Conservation (phyloP, 495 filamentous ascomycete species). For the Penicillium cosmopolitanum region DNA sequence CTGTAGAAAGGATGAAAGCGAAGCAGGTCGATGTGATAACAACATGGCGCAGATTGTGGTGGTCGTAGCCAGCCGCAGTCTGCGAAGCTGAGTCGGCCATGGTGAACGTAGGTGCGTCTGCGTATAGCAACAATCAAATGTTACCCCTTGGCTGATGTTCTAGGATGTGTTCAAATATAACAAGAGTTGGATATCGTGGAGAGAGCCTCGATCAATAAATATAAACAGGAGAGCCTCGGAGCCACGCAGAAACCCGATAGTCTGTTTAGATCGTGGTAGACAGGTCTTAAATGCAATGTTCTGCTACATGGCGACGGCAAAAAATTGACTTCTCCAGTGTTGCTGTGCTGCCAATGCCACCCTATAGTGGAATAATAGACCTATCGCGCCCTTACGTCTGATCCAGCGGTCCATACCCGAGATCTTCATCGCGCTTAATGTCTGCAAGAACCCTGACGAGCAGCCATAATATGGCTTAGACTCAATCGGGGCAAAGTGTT, state of each 20-base stretch:
- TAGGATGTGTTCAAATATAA: neutral
- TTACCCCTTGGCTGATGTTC: neutral
- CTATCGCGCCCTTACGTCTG: slow-evolving; percentile 22
- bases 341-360: slow-evolving; percentile 3
- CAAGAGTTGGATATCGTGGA: neutral
- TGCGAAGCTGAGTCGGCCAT: slow-evolving; percentile 3
- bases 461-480: neutral
- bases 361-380: slow-evolving; percentile 14
- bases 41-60: slow-evolving; percentile 31
- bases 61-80: slow-evolving; percentile 17
- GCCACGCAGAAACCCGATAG: slow-evolving; percentile 1
- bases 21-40: slow-evolving; percentile 32
- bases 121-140: neutral
- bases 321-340: neutral
- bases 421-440: slow-evolving; percentile 12
- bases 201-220: slow-evolving; percentile 8
- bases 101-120: neutral
- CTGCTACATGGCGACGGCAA: slow-evolving; percentile 1
- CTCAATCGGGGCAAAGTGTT: slow-evolving; percentile 6
- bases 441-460: neutral
- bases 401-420: slow-evolving; percentile 6
- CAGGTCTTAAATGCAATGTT: slow-evolving; percentile 15
- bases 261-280: slow-evolving; percentile 7
- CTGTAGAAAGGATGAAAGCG: slow-evolving; percentile 30
- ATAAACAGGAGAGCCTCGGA: neutral